Evolutionary conservation across 192 early-diverging fungal species (phyloP).

Genomic region (Mortierella antarctica): DNA sequence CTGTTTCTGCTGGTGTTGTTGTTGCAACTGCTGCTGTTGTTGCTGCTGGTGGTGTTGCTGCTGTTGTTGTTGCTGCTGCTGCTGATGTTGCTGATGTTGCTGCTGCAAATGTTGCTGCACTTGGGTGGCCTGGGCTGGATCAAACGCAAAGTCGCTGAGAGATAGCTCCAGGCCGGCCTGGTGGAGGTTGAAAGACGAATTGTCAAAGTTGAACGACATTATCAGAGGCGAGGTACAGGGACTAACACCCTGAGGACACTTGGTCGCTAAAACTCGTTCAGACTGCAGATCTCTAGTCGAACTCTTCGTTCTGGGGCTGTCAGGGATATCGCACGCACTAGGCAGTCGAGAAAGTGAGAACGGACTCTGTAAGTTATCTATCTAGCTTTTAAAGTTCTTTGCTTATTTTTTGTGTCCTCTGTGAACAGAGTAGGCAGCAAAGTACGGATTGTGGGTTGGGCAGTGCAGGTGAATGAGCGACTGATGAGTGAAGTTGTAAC

Average conservation of each 20-base stretch:
- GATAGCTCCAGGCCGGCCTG: slow-evolving; percentile 43
- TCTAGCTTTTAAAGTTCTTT: too few relatives aligned
- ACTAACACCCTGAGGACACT: neutral
- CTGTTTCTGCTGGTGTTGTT: slow-evolving; percentile 21
- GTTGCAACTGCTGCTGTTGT: slow-evolving; percentile 23
- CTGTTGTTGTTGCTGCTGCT: slow-evolving; percentile 20
- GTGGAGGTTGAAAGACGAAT: slow-evolving; percentile 24
- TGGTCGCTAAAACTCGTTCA: neutral
- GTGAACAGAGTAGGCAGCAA: too few relatives aligned
- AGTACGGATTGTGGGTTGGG: too few relatives aligned
- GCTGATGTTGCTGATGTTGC: slow-evolving; percentile 31
- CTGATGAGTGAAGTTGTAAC: too few relatives aligned
- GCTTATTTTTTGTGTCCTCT: too few relatives aligned
- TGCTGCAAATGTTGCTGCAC: slow-evolving; percentile 42
- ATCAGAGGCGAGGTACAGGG: neutral
- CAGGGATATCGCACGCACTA: too few relatives aligned
- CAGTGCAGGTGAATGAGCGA: too few relatives aligned
- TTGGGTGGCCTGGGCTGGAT: slow-evolving; percentile 37
- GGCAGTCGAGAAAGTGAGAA: too few relatives aligned
- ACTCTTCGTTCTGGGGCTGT: too few relatives aligned
- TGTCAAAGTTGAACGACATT: slow-evolving; percentile 50
- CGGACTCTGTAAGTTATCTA: too few relatives aligned
- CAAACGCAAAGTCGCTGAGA: slow-evolving; percentile 44
- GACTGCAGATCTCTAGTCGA: neutral
- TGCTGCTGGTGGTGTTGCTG: slow-evolving; percentile 33